Evolutionary conservation across 2,329 filamentous ascomycete genomes (phyloP), one percentile per base, ranked within the genome.

Genomic region (Apiospora rasikravindrae): DNA sequence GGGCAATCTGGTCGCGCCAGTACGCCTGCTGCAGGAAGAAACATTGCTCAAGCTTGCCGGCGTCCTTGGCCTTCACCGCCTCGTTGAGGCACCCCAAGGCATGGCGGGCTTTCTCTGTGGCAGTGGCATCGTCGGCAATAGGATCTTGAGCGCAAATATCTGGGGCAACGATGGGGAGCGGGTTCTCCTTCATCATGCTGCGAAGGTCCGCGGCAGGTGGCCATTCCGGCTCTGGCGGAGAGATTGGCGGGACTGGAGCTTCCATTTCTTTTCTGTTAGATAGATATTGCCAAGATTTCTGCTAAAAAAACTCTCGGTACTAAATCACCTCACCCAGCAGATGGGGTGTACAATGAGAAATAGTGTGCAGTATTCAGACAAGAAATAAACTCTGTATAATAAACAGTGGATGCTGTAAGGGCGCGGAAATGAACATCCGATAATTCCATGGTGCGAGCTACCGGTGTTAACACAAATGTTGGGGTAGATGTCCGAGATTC

Each of bases 1-100:
- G 71, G 0, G 81, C 81, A 33, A 84, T 45, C 53, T 77, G 73
- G 69, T 84, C 82, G 26, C 78, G 80, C 82, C 82, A 83, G 74
- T 80, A 83, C 5, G 80, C 78, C 73, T 83, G 80, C 2, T 70
- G 73, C 3, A 72, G 6, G 61, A 78, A 78, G 73, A 83, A 83
- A 61, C 78, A 80, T 45, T 22, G 40, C 11, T 74, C 73, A 1
- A 83, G 69, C 1, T 73, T 71, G 3, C 70, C 37, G 7, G 67
- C 70, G 71, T 82, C 77, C 6, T 72, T 70, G 14, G 67, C 64
- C 0, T 64, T 69, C 0, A 80, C 24, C 0, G 78, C 79, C 3
- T 66, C 53, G 22, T 76, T 78, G 44, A 81, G 70, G 0, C 24
- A 37, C 16, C 72, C 57, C 3, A 80, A 42, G 0, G 75, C 73